Conservation (phyloP, 306 rosid species). For the Prosopis cineraria region DNA sequence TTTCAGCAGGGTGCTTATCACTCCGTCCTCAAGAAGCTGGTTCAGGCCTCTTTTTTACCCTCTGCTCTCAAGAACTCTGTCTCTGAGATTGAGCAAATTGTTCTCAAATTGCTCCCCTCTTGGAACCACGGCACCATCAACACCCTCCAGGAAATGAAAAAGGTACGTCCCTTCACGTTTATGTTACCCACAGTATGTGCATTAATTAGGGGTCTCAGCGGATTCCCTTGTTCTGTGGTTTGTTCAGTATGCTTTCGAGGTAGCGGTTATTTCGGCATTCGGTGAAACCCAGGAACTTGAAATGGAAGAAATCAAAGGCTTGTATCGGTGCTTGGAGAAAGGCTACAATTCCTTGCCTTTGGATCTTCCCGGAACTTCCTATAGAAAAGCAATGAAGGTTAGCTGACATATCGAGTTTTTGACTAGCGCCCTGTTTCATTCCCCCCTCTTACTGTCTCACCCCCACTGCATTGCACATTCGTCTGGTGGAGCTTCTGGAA, state of each 20-base stretch:
- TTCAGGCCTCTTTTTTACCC: constrained; percentile 69
- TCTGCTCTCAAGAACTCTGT: constrained; percentile 57
- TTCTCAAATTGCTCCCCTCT: constrained; percentile 53
- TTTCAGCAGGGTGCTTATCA: constrained; percentile 87
- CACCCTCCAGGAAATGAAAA: constrained; percentile 88
- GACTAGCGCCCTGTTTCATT: background rate
- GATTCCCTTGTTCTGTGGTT: background rate
- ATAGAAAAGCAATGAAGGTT: constrained; percentile 79
- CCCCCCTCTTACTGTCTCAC: background rate
- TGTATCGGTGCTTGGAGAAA: constrained; percentile 69
- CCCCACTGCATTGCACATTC: background rate
- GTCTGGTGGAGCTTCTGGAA: background rate
- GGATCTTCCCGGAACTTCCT: constrained; percentile 74
- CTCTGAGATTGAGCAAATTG: constrained; percentile 67
- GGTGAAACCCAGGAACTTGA: constrained; percentile 61
- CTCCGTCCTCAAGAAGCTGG: constrained; percentile 64
- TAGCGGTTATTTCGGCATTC: constrained; percentile 77
- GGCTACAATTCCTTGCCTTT: constrained; percentile 90
- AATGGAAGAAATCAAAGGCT: constrained; percentile 62
- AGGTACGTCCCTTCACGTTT: constrained; percentile 38
- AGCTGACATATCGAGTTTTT: background rate
- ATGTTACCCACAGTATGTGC: background rate
- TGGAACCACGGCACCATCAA: constrained; percentile 63
- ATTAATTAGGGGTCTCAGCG: background rate
- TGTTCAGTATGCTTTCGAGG: constrained; percentile 81